Evolutionary conservation across 306 rosid genomes (phyloP), one percentile per base, ranked within the genome.

Genomic region (Cyclanthera cordifolia): DNA sequence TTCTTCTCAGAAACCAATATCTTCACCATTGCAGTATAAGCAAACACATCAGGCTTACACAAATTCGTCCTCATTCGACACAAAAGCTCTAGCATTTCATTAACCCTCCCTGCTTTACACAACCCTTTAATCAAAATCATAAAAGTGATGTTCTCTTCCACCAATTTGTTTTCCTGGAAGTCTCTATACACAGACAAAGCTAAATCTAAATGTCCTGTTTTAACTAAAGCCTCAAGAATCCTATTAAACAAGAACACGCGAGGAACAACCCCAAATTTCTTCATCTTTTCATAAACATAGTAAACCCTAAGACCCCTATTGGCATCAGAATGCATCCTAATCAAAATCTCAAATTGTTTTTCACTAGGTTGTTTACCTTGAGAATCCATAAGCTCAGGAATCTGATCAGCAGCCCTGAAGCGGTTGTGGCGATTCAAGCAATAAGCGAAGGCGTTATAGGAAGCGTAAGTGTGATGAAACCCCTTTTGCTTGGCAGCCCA

Each of bases 41-140:
- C 98, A 73, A 92, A 89, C 58, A 89, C 89, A 58, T 92, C 96
- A 3, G 93, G 87, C 75, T 70, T 87, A 79, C 96, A 92, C 82
- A 87, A 67, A 7, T 78, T 84, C 37, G 30, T 75, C 77, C 96
- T 81, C 98, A 89, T 89, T 37, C 73, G 75, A 7, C 73, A 76
- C 83, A 89, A 74, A 75, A 85, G 50, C 79, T 74, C 78, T 23
- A 87, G 50, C 95, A 84, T 85, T 73, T 89, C 90, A 16, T 80
- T 85, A 16, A 87, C 63, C 58, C 84, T 71, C 51, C 93, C 90
- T 6, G 59, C 86, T 69, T 80, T 85, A 53, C 95, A 92, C 71
- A 89, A 34, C 9, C 93, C 93, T 79, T 92, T 92, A 0, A 85
- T 79, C 89, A 92, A 79, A 57, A 89, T 73, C 93, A 89, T 92